These are phyloP conservation scores for Arthroderma uncinatum DNA, from an alignment of 2,329 filamentous ascomycete genomes.

Conservation along the genomic window DNA sequence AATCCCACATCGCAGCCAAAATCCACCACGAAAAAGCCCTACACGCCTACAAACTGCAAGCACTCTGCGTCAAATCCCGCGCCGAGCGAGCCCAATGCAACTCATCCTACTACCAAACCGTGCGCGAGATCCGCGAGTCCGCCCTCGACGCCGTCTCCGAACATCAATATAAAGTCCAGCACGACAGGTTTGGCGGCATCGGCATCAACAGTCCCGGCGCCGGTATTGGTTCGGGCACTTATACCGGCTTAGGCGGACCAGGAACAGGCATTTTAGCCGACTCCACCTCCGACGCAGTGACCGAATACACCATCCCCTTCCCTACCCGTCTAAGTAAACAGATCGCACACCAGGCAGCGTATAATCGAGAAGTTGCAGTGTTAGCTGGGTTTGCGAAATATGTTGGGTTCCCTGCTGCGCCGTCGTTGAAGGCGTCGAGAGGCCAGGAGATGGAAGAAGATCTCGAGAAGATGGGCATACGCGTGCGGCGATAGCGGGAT, in stretches of 20 bases:
- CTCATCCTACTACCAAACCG: conserved; percentile 78
- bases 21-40: conserved; percentile 64
- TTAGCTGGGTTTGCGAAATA: conserved; percentile 87
- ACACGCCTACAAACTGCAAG: conserved; percentile 60
- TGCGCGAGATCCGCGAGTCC: conserved; percentile 70
- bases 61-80: conserved; percentile 62
- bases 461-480: conserved; percentile 75
- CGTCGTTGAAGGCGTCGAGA: conserved; percentile 63
- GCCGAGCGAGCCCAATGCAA: conserved; percentile 77
- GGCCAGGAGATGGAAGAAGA: conserved; percentile 71
- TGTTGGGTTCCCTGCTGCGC: conserved; percentile 92
- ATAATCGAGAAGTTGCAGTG: conserved; percentile 90
- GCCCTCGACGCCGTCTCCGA: conserved; percentile 71
- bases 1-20: conserved; percentile 71
- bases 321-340: conserved; percentile 66
- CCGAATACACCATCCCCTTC: conserved; percentile 73
- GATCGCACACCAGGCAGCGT: conserved; percentile 73
- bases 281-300: conserved; percentile 48
- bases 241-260: neutral
- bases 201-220: conserved; percentile 4
- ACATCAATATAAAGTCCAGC: conserved; percentile 86
- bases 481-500: neutral
- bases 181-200: conserved; percentile 57
- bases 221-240: neutral
- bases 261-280: neutral